phyloP scores from a whole-genome alignment of 495 filamentous ascomycete genomes.

The Astrothelium macrocarpum region DNA sequence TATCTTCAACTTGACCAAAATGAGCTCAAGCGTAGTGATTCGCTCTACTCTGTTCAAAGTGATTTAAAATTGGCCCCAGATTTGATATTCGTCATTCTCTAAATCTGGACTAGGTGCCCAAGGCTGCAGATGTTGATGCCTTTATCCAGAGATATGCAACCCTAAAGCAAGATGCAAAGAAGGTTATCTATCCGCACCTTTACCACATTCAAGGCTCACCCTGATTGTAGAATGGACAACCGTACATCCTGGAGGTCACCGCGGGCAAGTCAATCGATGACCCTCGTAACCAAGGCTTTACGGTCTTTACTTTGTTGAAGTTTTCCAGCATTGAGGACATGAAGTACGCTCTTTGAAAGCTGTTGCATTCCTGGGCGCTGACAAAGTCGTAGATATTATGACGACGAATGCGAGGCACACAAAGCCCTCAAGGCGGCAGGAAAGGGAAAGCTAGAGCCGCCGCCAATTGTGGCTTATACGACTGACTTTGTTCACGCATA shows the following conservation, averaged over 20 bases:
- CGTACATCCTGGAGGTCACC: slow-evolving; percentile 48
- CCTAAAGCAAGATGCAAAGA: slow-evolving; percentile 41
- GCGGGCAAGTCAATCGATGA: slow-evolving; percentile 42
- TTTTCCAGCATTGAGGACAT: slow-evolving; percentile 59
- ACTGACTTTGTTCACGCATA: slow-evolving; percentile 7
- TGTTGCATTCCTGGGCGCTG: background rate
- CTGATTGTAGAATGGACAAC: slow-evolving; percentile 49
- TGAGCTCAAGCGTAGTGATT: slow-evolving; percentile 36
- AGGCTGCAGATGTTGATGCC: slow-evolving; percentile 36
- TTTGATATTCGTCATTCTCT: background rate
- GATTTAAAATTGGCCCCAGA: background rate
- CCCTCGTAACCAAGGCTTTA: slow-evolving; percentile 54
- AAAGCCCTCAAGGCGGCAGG: slow-evolving; percentile 45
- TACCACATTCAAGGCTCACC: background rate
- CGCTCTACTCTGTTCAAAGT: slow-evolving; percentile 49
- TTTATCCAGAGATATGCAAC: slow-evolving; percentile 43
- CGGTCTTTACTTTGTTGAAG: slow-evolving; percentile 46
- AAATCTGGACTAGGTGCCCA: slow-evolving; percentile 34
- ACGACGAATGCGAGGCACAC: slow-evolving; percentile 54
- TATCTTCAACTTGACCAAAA: background rate
- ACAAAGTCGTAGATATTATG: slow-evolving; percentile 43
- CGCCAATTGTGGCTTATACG: slow-evolving; percentile 22
- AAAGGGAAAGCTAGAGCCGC: slow-evolving; percentile 21
- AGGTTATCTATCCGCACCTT: slow-evolving; percentile 30
- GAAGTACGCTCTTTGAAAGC: slow-evolving; percentile 24